Conservation (phyloP, 495 filamentous ascomycete species). For the Penicillium verhagenii region DNA sequence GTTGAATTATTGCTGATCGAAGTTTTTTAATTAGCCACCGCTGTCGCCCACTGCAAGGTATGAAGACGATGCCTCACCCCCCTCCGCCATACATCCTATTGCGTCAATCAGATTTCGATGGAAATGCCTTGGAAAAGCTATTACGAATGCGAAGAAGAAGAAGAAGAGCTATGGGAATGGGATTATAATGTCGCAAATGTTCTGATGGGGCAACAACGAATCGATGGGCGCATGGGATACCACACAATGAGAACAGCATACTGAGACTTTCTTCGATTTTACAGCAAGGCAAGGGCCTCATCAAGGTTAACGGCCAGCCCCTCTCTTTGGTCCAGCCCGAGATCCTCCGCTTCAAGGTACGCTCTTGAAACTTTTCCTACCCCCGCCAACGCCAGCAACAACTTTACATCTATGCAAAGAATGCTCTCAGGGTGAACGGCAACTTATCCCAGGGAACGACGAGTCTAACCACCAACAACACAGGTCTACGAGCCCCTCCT, state of each 20-base stretch:
- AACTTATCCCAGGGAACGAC: background rate
- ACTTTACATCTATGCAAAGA: background rate
- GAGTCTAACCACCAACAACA: background rate
- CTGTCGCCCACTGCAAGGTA: constrained; percentile 95
- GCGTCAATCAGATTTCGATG: constrained; percentile 16
- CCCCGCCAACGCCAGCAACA: constrained; percentile 6
- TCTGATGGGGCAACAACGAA: constrained; percentile 10
- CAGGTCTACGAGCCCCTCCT: constrained; percentile 97
- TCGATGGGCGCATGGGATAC: constrained; percentile 13
- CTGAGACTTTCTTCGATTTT: constrained; percentile 36
- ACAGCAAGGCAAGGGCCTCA: constrained; percentile 86
- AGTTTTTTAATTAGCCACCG: constrained; percentile 58
- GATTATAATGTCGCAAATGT: constrained; percentile 7
- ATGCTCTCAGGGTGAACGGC: background rate
- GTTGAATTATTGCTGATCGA: constrained; percentile 29
- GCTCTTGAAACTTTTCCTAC: constrained; percentile 2
- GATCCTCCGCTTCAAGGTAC: constrained; percentile 94
- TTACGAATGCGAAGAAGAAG: background rate
- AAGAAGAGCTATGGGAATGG: background rate
- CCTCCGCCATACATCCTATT: constrained; percentile 17
- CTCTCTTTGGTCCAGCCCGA: constrained; percentile 91
- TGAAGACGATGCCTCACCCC: constrained; percentile 31
- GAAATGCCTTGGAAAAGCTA: constrained; percentile 1
- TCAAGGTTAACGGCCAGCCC: constrained; percentile 98
- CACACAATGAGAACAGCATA: constrained; percentile 20